Conservation (phyloP, 495 filamentous ascomycete genomes). For the Annulohypoxylon maeteangense region DNA sequence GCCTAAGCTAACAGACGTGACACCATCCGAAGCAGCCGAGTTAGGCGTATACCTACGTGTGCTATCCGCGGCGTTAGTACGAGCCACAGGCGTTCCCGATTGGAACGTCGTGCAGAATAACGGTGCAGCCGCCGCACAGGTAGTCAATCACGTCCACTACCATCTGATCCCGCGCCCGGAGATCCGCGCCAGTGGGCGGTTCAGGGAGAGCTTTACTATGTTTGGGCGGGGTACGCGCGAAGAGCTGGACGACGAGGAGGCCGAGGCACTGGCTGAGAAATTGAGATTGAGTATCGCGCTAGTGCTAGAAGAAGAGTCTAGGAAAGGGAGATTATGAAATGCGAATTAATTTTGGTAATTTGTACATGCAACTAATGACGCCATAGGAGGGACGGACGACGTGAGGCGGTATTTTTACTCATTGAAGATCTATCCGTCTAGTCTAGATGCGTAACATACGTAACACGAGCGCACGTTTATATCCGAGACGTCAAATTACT, state of each 20-base stretch:
- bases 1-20: constrained; percentile 75
- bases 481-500: constrained; percentile 53
- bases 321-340: constrained; percentile 45
- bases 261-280: constrained; percentile 66
- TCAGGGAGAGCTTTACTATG: constrained; percentile 74
- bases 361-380: not conserved
- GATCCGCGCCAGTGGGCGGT: constrained; percentile 53
- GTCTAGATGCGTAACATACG: constrained; percentile 34
- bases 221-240: constrained; percentile 85
- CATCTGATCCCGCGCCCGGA: constrained; percentile 84
- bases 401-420: constrained; percentile 10
- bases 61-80: constrained; percentile 74
- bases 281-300: constrained; percentile 70
- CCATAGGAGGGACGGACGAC: not conserved
- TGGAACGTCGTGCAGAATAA: constrained; percentile 98
- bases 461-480: constrained; percentile 10
- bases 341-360: not conserved
- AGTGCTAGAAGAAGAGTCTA: constrained; percentile 62
- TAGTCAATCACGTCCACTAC: constrained; percentile 91
- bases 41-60: constrained; percentile 79
- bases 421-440: constrained; percentile 34
- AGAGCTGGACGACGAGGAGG: constrained; percentile 90
- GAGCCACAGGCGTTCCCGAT: constrained; percentile 71
- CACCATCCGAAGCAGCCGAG: constrained; percentile 63
- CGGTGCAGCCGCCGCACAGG: constrained; percentile 85